These are phyloP conservation scores for Tulasnella sp. DNA, from an alignment of 768 basidiomycete species.

Conservation along the genomic window DNA sequence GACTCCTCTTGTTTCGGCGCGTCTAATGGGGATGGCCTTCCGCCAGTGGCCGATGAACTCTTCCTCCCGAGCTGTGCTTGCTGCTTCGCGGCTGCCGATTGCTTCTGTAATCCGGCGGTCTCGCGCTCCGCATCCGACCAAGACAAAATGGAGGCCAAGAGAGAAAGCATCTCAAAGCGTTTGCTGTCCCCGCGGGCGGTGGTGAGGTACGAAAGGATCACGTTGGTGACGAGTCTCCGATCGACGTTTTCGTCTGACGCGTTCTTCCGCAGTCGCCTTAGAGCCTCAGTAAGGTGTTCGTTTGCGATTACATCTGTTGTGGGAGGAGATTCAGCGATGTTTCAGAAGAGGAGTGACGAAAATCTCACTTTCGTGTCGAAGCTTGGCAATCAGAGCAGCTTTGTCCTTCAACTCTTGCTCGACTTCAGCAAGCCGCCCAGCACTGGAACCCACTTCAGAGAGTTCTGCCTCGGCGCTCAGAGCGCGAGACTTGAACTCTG, in stretches of 20 bases:
- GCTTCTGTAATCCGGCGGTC: constrained; percentile 78
- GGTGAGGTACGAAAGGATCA: constrained; percentile 84
- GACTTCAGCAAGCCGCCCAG: constrained; percentile 67
- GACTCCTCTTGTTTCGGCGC: constrained; percentile 82
- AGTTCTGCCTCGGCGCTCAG: constrained; percentile 83
- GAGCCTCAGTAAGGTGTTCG: constrained; percentile 95
- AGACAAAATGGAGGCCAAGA: constrained; percentile 85
- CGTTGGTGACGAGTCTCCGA: constrained; percentile 88
- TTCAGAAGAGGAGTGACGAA: background rate
- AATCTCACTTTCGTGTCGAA: constrained; percentile 84
- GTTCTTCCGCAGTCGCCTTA: constrained; percentile 88
- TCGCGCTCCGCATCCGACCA: constrained; percentile 93
- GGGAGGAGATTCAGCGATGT: constrained; percentile 29
- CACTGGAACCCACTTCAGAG: constrained; percentile 70
- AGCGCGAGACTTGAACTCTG: constrained; percentile 90
- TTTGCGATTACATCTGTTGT: constrained; percentile 88
- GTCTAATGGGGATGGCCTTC: constrained; percentile 48
- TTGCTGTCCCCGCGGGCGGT: constrained; percentile 92
- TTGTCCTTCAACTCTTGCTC: constrained; percentile 96
- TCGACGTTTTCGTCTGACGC: constrained; percentile 89
- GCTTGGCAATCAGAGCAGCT: constrained; percentile 89
- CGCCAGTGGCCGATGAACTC: constrained; percentile 3
- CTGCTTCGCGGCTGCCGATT: constrained; percentile 45
- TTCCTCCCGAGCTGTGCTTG: background rate
- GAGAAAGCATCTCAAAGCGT: constrained; percentile 92